phyloP scores from a whole-genome alignment of 352 stramenopile genomes.

The Pythium volutum region DNA sequence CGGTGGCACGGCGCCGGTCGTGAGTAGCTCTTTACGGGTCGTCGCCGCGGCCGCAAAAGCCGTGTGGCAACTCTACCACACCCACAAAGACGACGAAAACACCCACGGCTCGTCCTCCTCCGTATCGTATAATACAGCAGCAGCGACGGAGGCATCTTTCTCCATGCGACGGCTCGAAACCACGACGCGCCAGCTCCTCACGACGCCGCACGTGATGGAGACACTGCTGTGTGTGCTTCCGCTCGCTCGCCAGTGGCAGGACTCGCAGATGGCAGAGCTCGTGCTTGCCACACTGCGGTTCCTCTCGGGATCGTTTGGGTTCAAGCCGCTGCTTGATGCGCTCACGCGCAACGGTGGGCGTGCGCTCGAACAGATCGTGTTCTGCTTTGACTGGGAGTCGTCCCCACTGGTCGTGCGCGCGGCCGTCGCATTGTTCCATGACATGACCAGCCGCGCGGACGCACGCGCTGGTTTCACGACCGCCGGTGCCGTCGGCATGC shows the following conservation, averaged over 20 bases:
- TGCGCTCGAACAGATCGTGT: constrained; percentile 41
- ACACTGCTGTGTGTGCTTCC: constrained; percentile 21
- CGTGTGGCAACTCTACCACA: constrained; percentile 14
- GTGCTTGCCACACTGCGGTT: constrained; percentile 40
- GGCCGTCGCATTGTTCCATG: constrained; percentile 53
- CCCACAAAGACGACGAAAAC: not conserved
- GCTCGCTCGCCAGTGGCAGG: not conserved
- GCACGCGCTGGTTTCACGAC: constrained; percentile 60
- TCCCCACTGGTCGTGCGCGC: constrained; percentile 32
- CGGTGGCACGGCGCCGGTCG: not conserved
- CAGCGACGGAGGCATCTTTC: constrained; percentile 6
- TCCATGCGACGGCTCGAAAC: constrained; percentile 5
- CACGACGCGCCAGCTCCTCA: constrained; percentile 12
- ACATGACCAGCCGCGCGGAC: constrained; percentile 49
- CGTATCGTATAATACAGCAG: not conserved
- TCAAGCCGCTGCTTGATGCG: constrained; percentile 46
- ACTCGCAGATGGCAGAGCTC: constrained; percentile 30
- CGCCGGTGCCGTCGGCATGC: constrained; percentile 46
- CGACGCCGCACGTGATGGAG: constrained; percentile 17
- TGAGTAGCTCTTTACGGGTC: constrained; percentile 12
- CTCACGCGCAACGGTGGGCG: constrained; percentile 55
- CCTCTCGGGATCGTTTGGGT: constrained; percentile 46
- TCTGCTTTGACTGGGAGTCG: constrained; percentile 36
- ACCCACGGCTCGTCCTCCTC: no score
- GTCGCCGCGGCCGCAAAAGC: constrained; percentile 13